Evolutionary conservation across 768 basidiomycete genomes (phyloP).

Genomic region (Pleurotus djamor): DNA sequence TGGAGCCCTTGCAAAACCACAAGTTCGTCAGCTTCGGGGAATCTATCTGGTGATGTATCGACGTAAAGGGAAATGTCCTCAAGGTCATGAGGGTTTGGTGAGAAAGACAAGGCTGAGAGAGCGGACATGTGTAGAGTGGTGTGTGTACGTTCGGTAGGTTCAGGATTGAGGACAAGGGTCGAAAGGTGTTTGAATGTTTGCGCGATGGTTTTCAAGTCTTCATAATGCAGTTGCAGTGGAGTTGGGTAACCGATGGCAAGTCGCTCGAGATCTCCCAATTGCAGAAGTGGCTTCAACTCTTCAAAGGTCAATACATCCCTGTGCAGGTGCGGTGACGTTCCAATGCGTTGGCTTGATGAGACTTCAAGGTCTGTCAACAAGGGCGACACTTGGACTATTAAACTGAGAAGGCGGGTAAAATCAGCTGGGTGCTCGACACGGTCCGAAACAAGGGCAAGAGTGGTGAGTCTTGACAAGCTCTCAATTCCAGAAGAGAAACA

Average conservation of each 20-base stretch:
- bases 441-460: neutral
- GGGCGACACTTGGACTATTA: neutral
- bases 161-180: neutral
- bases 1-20: neutral
- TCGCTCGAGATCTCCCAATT: neutral
- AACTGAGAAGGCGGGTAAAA: neutral
- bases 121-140: neutral
- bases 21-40: neutral
- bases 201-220: neutral
- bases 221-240: neutral
- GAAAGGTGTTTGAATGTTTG: neutral
- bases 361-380: neutral
- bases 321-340: neutral
- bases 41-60: neutral
- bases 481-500: neutral
- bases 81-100: neutral
- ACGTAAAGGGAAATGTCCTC: neutral
- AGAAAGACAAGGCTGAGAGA: neutral
- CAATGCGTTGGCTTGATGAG: neutral
- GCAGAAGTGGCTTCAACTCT: neutral
- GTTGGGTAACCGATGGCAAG: neutral
- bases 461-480: neutral
- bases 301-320: neutral
- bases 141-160: neutral
- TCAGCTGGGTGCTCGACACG: neutral